Conservation (phyloP, 2,329 filamentous ascomycete genomes). For the Cryphonectria naterciae region DNA sequence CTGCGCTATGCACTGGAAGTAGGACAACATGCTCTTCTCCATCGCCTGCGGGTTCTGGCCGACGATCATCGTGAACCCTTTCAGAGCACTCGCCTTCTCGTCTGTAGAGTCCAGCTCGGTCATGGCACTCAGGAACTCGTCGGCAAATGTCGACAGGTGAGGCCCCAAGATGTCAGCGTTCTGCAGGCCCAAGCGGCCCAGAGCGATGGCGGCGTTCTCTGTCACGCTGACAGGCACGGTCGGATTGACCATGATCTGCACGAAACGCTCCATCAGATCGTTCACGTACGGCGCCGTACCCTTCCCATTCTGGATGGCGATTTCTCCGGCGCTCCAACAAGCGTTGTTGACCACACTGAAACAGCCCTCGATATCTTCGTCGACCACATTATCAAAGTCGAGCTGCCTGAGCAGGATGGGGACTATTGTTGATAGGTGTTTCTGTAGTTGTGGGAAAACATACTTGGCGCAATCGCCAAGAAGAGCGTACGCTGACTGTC, state of each 20-base stretch:
- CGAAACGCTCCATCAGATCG: conserved; percentile 74
- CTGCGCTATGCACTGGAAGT: conserved; percentile 81
- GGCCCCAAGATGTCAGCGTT: conserved; percentile 78
- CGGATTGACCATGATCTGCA: conserved; percentile 82
- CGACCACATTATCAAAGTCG: conserved; percentile 74
- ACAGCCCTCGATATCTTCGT: conserved; percentile 80
- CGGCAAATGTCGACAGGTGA: conserved; percentile 78
- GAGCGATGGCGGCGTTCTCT: conserved; percentile 92
- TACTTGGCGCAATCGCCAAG: conserved; percentile 95
- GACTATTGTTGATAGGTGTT: conserved; percentile 73
- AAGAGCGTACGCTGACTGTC: conserved; percentile 93
- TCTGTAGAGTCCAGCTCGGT: conserved; percentile 83
- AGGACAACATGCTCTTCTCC: conserved; percentile 80
- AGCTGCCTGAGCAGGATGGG: conserved; percentile 86
- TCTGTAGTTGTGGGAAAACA: conserved; percentile 80
- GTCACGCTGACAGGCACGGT: conserved; percentile 84
- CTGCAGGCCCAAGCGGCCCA: conserved; percentile 83
- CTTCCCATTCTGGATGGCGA: conserved; percentile 77
- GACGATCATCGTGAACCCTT: conserved; percentile 85
- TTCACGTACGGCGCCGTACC: conserved; percentile 78
- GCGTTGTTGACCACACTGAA: conserved; percentile 98
- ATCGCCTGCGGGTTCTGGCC: conserved; percentile 88
- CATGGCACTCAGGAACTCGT: conserved; percentile 81
- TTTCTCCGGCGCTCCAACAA: conserved; percentile 95
- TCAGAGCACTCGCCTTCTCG: conserved; percentile 92